A percentile compares a stretch with the other conserved stretches of the same genome.
phyloP scores from a whole-genome alignment of 1,284 basidiomycete genomes.

The Ustilago tritici region DNA sequence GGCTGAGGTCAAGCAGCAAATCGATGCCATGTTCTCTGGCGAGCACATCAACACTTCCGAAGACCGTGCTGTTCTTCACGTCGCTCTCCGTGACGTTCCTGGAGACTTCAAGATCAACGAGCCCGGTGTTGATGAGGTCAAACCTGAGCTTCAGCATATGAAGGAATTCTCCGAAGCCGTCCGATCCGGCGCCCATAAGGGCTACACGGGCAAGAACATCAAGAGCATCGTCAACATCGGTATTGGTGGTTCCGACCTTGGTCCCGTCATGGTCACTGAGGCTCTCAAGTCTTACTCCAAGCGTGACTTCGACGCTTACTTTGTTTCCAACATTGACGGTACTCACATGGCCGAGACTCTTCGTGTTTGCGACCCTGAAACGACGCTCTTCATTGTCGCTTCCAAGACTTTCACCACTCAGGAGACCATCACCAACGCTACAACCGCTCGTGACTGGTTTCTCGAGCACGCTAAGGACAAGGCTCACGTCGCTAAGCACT shows the following conservation, averaged over 20 bases:
- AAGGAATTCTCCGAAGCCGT: constrained; percentile 87
- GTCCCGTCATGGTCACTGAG: constrained; percentile 98
- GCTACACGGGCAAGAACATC: constrained; percentile 96
- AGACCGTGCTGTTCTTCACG: constrained; percentile 93
- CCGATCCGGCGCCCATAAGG: constrained; percentile 89
- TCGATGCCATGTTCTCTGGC: constrained; percentile 93
- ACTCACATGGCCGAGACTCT: constrained; percentile 94
- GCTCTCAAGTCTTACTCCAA: constrained; percentile 93
- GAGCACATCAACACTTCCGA: constrained; percentile 99
- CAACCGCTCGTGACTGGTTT: constrained; percentile 95
- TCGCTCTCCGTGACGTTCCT: constrained; percentile 90
- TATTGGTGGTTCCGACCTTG: constrained; percentile 96
- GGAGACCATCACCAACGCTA: constrained; percentile 98
- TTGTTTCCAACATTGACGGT: constrained; percentile 98
- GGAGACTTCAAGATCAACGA: constrained; percentile 78
- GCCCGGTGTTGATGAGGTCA: constrained; percentile 83
- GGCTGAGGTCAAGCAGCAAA: constrained; percentile 84
- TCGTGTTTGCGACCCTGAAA: constrained; percentile 85
- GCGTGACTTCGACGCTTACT: constrained; percentile 86
- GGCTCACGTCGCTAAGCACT: constrained; percentile 96
- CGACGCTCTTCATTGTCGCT: constrained; percentile 96
- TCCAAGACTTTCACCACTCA: constrained; percentile 99
- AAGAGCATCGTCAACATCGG: constrained; percentile 97
- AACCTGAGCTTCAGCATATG: constrained; percentile 88
- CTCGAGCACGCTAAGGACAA: constrained; percentile 78